Evolutionary conservation across 2,329 filamentous ascomycete genomes (phyloP), one percentile per base, ranked within the genome.

Genomic region (Macroventuria anomochaeta): DNA sequence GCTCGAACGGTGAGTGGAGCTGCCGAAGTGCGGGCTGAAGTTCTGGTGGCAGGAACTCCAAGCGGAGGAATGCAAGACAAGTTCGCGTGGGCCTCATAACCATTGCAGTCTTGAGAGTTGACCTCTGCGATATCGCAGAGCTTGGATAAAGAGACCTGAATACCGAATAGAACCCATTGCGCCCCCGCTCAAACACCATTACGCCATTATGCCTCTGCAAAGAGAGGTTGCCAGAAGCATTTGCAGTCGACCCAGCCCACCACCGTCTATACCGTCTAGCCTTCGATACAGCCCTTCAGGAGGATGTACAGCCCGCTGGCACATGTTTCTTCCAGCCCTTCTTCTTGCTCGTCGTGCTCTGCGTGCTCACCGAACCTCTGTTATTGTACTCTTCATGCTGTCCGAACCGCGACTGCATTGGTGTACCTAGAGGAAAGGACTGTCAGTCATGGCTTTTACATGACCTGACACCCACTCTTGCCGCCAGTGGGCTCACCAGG

Each of bases 401-500:
- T n/a, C n/a, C n/a, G n/a, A 8, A 8, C 8, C 5, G 23, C 23
- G 8, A 25, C 23, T 20, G 6, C 10, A 15, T 29, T 13, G 12
- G 23, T 7, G 15, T 12, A 37, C n/a, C 46, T 42, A 26, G 8
- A 28, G 20, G 12, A 40, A 15, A 40, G 34, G 13, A 41, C 40
- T 48, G 61, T 65, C 61, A 63, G 62, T 55, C 56, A 59, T 59
- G 50, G 40, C n/a, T 42, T 55, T 66, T 81, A 99, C 95, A 99
- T 97, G 65, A 97, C 75, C 50, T 75, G 67, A 75, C 95, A 97
- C 78, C 53, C 53, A 44, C 46, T 55, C 46, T 96, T 96, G 67
- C 86, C 86, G 51, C 88, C 88, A 50, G 87, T 81, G 7, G 91
- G 88, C 77, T 96, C 91, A 68, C 87, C 87, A 1, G 93, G 93